A percentile compares a stretch with the other conserved stretches of the same genome.
Conservation (phyloP, 2,329 filamentous ascomycete species). For the Talaromyces atroroseus region DNA sequence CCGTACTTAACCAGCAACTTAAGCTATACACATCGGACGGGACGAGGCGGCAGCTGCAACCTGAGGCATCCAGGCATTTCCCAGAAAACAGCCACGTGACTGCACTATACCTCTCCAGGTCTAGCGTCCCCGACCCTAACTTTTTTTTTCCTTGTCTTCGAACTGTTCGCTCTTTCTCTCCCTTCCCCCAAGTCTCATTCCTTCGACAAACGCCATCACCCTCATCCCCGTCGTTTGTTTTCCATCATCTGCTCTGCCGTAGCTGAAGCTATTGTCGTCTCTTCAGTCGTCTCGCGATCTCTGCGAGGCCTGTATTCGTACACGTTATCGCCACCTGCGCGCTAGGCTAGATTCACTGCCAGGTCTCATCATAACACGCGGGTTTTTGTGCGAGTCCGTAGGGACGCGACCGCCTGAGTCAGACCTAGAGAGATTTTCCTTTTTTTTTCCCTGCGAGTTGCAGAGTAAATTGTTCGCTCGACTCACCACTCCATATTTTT, state of each 20-base stretch:
- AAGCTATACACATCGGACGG: too few relatives aligned
- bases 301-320: constrained; percentile 26
- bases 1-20: background rate
- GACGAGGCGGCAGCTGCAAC: background rate
- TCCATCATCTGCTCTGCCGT: constrained; percentile 18
- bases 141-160: constrained; percentile 6
- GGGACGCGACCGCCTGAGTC: constrained; percentile 29
- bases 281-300: constrained; percentile 15
- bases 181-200: constrained; percentile 13
- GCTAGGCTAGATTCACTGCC: constrained; percentile 29
- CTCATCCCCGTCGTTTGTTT: constrained; percentile 1
- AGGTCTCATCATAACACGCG: constrained; percentile 25
- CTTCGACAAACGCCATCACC: background rate
- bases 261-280: constrained; percentile 18
- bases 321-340: constrained; percentile 30
- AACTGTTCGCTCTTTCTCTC: background rate
- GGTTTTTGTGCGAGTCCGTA: constrained; percentile 30
- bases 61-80: background rate
- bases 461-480: constrained; percentile 21
- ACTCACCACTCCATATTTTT: constrained; percentile 1
- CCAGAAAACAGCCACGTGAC: background rate
- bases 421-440: constrained; percentile 11
- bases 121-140: constrained; percentile 10
- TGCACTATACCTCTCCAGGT: background rate
- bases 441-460: background rate